These are phyloP conservation scores for Lactarius quietus DNA, from an alignment of 768 basidiomycete species.

Conservation along the genomic window DNA sequence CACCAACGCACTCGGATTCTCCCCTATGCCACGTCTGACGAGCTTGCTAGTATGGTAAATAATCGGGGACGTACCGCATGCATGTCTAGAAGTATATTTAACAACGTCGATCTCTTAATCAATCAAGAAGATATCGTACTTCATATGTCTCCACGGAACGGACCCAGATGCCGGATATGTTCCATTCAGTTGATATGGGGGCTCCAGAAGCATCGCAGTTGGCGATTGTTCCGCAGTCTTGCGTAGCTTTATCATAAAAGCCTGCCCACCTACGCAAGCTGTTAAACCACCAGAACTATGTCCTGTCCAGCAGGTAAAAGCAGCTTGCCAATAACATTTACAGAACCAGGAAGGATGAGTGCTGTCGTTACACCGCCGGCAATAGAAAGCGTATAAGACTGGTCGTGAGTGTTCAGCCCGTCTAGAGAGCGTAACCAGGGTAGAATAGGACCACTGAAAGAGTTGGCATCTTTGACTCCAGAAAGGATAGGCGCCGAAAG, in stretches of 20 bases:
- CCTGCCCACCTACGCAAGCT: conserved; percentile 57
- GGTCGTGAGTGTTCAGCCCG: conserved; percentile 78
- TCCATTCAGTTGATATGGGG: conserved; percentile 54
- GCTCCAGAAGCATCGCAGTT: conserved; percentile 66
- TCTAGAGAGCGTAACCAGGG: conserved; percentile 79
- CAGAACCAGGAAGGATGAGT: conserved; percentile 72
- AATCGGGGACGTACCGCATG: conserved; percentile 43
- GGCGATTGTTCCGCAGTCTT: conserved; percentile 67
- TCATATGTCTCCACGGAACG: conserved; percentile 64
- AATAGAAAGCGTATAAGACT: conserved; percentile 63
- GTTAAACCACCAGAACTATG: conserved; percentile 10
- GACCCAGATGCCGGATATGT: conserved; percentile 33
- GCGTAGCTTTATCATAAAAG: conserved; percentile 73
- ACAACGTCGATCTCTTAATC: not conserved
- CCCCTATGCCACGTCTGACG: conserved; percentile 37
- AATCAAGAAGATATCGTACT: conserved; percentile 38
- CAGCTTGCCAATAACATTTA: conserved; percentile 53
- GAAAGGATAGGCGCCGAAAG: conserved; percentile 25
- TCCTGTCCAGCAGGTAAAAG: conserved; percentile 26
- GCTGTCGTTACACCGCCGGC: conserved; percentile 79
- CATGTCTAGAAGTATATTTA: conserved; percentile 43
- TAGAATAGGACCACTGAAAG: conserved; percentile 39
- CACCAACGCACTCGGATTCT: conserved; percentile 45
- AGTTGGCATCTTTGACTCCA: conserved; percentile 55
- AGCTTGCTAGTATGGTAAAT: not conserved